A percentile compares a stretch with the other conserved stretches of the same genome.
phyloP scores from a whole-genome alignment of 2,329 filamentous ascomycete genomes.

The Metarhizium sp. region DNA sequence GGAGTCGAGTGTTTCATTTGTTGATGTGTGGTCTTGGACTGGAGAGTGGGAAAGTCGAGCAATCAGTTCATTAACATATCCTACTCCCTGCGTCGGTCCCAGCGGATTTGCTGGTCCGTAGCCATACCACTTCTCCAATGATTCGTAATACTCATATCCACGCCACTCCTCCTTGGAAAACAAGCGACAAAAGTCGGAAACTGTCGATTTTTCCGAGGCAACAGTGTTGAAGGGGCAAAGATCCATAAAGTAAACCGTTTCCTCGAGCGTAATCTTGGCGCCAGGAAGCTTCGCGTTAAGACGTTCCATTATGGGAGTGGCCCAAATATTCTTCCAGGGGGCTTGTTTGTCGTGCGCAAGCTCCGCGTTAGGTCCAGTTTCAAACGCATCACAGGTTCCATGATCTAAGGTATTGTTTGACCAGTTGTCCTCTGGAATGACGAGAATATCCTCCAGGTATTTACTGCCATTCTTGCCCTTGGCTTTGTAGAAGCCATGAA shows the following conservation, averaged over 20 bases:
- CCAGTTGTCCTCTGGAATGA: slow-evolving; percentile 56
- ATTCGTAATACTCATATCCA: slow-evolving; percentile 71
- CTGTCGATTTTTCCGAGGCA: slow-evolving; percentile 35
- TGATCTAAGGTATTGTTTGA: slow-evolving; percentile 80
- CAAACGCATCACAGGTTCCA: slow-evolving; percentile 61
- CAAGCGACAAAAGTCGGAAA: slow-evolving; percentile 66
- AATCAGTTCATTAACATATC: slow-evolving; percentile 80
- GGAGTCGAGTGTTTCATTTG: slow-evolving; percentile 68
- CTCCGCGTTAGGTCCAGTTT: slow-evolving; percentile 42
- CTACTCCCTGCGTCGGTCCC: slow-evolving; percentile 77
- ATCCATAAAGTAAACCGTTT: slow-evolving; percentile 73
- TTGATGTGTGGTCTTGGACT: slow-evolving; percentile 64
- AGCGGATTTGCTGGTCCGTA: slow-evolving; percentile 69
- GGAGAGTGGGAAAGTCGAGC: slow-evolving; percentile 62
- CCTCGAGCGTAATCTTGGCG: slow-evolving; percentile 50
- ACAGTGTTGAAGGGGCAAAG: slow-evolving; percentile 80
- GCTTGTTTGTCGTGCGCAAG: slow-evolving; percentile 41
- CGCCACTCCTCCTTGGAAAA: slow-evolving; percentile 68
- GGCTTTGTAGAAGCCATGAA: slow-evolving; percentile 56
- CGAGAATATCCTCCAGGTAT: slow-evolving; percentile 47
- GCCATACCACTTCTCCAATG: slow-evolving; percentile 77
- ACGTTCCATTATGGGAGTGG: slow-evolving; percentile 56
- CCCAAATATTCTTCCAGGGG: slow-evolving; percentile 54
- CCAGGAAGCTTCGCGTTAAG: slow-evolving; percentile 61
- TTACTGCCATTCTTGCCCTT: slow-evolving; percentile 28